Base-by-base conservation (phyloP, 192 early-diverging fungal species). In the Ambispora gerdemannii region DNA sequence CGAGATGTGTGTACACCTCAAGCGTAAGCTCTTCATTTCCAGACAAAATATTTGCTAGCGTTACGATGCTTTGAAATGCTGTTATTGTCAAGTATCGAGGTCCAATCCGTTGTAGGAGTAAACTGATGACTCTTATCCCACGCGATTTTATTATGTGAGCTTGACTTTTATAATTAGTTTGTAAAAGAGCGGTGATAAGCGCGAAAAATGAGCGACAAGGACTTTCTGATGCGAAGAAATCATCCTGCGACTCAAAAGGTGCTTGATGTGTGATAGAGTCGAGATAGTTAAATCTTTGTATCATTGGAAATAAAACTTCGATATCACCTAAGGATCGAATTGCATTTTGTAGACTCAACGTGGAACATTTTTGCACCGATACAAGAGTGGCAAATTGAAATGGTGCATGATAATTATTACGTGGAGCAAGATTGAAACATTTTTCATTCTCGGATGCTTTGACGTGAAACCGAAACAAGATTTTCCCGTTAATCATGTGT, bases 291-390 rank as follows among this genome's bases (percentile, higher is more conserved):
- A 70, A 70, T 60, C 56, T 35, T 52, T 43, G 34, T 28, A 70
- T 70, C 33, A 70, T 70, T 7, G 68, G 68, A 30, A 70, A 70
- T 4, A 70, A 25, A 28, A 70, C 50, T 60, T 70, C 68, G 8
- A 70, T 22, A 59, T 70, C 68, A n/a, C 68, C 68, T 50, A 70
- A 50, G 19, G 19, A 70, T 20, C 50, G 53, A 56, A 70, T 59
- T 3, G 68, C 68, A 70, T 60, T 70, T 20, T 55, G 55, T 13
- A 70, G 31, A 60, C 56, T 70, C n/a, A 70, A 43, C 17, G 68
- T 70, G 3, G 68, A 50, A 30, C 68, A 60, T 32, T 70, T 70
- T 58, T 70, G 51, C 10, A 60, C 27, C 11, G 25, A 53, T 33
- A 50, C 34, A 51, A 70, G 51, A 50, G 55, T 60, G 24, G 55